Evolutionary conservation across 495 filamentous ascomycete genomes (phyloP).

Genomic region (Neurospora tetrasperma): DNA sequence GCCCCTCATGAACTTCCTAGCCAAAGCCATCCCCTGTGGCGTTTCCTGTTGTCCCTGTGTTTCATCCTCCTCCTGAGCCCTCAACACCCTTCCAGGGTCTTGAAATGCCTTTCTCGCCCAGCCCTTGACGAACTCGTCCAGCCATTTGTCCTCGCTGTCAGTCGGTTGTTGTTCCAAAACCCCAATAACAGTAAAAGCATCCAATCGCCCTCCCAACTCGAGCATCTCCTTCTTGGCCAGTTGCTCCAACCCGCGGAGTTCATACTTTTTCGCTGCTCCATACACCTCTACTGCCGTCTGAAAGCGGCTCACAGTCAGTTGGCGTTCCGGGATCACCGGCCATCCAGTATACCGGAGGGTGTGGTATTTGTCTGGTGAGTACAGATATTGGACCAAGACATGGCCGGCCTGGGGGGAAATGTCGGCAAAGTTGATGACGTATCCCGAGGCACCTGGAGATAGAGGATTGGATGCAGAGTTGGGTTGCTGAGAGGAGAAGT

Average conservation of each 20-base stretch:
- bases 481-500: background rate
- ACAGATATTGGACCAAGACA: conserved; percentile 22
- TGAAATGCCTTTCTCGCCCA: background rate
- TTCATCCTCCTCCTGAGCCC: background rate
- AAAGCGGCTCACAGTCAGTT: background rate
- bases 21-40: background rate
- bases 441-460: background rate
- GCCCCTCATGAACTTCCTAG: background rate
- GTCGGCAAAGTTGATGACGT: background rate
- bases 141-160: background rate
- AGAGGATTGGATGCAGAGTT: background rate
- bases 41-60: background rate
- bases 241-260: conserved; percentile 9
- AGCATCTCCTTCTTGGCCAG: conserved; percentile 8
- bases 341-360: background rate
- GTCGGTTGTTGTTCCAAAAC: background rate
- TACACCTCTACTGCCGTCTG: conserved; percentile 10
- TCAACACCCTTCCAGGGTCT: background rate
- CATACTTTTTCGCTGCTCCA: conserved; percentile 2
- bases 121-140: background rate
- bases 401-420: conserved; percentile 17
- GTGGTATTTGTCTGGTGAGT: conserved; percentile 1
- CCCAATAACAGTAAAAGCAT: background rate
- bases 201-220: background rate
- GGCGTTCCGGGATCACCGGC: background rate